phyloP scores from a whole-genome alignment of 768 basidiomycete genomes.

The Termitomyces sp. region DNA sequence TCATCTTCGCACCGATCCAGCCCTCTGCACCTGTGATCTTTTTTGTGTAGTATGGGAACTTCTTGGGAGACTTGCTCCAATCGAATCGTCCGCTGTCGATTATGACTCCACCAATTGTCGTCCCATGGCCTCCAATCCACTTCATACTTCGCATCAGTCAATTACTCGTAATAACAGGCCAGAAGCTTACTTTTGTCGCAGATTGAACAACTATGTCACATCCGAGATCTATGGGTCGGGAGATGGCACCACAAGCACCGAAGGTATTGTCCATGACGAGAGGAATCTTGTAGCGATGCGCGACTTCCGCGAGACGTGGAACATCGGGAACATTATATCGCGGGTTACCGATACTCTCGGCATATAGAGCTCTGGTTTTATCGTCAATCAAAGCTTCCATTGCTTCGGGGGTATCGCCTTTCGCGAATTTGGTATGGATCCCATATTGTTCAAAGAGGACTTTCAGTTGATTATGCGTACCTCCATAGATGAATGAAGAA shows the following conservation, averaged over 20 bases:
- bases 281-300: conserved; percentile 56
- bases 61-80: conserved; percentile 44
- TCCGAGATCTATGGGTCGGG: conserved; percentile 22
- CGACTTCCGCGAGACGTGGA: conserved; percentile 57
- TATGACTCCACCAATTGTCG: conserved; percentile 61
- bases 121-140: conserved; percentile 70
- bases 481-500: conserved; percentile 23
- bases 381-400: conserved; percentile 54
- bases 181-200: neutral
- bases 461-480: conserved; percentile 58
- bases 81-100: conserved; percentile 61
- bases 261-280: conserved; percentile 67
- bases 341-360: conserved; percentile 64
- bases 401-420: conserved; percentile 40
- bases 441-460: conserved; percentile 40
- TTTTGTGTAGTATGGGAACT: conserved; percentile 29
- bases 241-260: conserved; percentile 50
- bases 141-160: conserved; percentile 36
- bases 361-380: conserved; percentile 53
- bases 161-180: neutral
- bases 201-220: conserved; percentile 32
- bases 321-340: conserved; percentile 50
- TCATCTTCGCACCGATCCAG: conserved; percentile 7
- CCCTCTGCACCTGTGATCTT: conserved; percentile 7
- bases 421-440: conserved; percentile 52